phyloP scores from a whole-genome alignment of 192 early-diverging fungal species.

The Oehlia diaphana region DNA sequence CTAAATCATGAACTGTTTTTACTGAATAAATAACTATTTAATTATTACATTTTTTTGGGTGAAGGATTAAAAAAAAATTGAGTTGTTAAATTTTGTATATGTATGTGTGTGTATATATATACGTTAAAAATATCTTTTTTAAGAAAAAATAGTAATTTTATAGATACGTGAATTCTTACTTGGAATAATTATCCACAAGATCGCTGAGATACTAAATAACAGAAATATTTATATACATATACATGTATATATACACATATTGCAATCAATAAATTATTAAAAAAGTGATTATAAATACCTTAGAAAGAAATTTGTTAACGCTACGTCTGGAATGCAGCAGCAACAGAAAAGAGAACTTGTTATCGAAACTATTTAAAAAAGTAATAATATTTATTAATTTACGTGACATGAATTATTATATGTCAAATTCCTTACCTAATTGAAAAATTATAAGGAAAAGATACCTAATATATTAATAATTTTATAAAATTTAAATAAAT shows the following conservation, averaged over 20 bases:
- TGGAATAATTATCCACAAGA: neutral
- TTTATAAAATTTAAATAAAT: neutral
- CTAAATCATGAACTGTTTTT: neutral
- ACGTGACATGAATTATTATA: too few relatives aligned
- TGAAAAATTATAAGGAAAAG: neutral
- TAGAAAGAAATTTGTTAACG: neutral
- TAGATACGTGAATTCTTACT: neutral
- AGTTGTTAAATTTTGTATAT: too few relatives aligned
- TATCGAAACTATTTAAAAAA: neutral
- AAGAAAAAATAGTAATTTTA: too few relatives aligned
- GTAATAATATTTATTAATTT: neutral
- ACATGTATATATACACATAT: too few relatives aligned
- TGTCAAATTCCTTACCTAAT: neutral
- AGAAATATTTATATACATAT: neutral
- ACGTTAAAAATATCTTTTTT: too few relatives aligned
- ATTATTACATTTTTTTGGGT: too few relatives aligned
- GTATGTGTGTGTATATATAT: too few relatives aligned
- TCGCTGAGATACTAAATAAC: neutral
- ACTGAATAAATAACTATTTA: neutral
- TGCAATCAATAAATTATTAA: neutral
- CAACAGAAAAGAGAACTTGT: neutral
- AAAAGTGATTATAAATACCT: neutral
- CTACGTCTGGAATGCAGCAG: neutral
- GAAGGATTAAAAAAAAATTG: too few relatives aligned
- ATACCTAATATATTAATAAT: neutral